phyloP scores from a whole-genome alignment of 331 rosid genomes.

The Stylosanthes scabra region DNA sequence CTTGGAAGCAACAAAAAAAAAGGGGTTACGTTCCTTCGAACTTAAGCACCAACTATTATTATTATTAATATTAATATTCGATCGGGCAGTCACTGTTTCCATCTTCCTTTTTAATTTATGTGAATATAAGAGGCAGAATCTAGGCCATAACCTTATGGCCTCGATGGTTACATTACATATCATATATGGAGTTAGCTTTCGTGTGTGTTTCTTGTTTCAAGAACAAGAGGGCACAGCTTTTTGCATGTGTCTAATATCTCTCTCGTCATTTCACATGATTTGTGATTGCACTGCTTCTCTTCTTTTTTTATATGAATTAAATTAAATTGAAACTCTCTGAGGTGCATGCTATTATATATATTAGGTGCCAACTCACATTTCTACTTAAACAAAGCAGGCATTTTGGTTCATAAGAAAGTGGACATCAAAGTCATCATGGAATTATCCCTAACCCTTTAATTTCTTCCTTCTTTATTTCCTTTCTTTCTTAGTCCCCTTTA shows the following conservation, averaged over 20 bases:
- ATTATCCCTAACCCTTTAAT: constrained; percentile 38
- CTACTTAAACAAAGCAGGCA: constrained; percentile 38
- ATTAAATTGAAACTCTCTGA: background rate
- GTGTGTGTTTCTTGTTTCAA: constrained; percentile 49
- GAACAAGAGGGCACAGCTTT: constrained; percentile 51
- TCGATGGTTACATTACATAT: constrained; percentile 31
- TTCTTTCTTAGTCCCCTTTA: constrained; percentile 41
- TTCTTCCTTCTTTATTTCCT: background rate
- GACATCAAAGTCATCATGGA: constrained; percentile 45
- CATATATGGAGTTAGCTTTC: constrained; percentile 30
- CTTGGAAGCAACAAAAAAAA: constrained; percentile 13
- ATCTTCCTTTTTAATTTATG: constrained; percentile 40
- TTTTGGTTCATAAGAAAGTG: constrained; percentile 38
- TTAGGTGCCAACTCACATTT: constrained; percentile 50
- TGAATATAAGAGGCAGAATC: constrained; percentile 34
- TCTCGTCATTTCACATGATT: constrained; percentile 57
- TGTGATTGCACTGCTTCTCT: constrained; percentile 9
- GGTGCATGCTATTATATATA: constrained; percentile 15
- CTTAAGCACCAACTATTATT: constrained; percentile 52
- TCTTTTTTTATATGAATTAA: background rate
- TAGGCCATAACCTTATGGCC: constrained; percentile 28
- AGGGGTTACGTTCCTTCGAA: constrained; percentile 57
- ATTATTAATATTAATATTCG: constrained; percentile 17
- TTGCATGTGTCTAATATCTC: constrained; percentile 37
- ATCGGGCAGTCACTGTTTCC: constrained; percentile 38